Base-by-base conservation (phyloP, 2,329 filamentous ascomycete genomes). In the Didymella keratinophila region DNA sequence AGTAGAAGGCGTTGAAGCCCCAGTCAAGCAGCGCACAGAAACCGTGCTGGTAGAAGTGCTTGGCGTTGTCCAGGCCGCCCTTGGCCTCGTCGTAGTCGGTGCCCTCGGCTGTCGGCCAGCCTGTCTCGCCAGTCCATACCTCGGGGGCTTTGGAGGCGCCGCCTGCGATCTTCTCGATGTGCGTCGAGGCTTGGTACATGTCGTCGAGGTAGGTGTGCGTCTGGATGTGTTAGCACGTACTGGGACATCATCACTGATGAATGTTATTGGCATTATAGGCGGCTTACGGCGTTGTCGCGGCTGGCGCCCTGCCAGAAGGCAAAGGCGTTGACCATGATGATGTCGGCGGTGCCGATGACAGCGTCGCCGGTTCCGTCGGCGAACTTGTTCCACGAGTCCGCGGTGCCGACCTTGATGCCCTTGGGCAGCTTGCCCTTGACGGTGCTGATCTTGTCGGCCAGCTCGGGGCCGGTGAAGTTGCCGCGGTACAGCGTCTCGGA, bases 371-470 rank as follows among this genome's bases (percentile, higher is more conserved):
- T 89, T 37, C 87, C 88, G 71, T 90, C 88, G 45, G 84, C 82
- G 70, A 82, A 88, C 77, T 89, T 89, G 79, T 90, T 91, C 89
- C 89, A 91, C 72, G 83, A 86, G 77, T 91, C 89, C 8, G 88
- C 89, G 11, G 87, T 90, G 49, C 89, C 88, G 43, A 90, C 81
- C 65, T 83, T 84, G 67, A 87, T 79, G 60, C 66, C 64, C 25
- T 73, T 74, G 65, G 83, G 80, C 71, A 88, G 72, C 30, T 83
- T 78, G 39, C 78, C 73, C 78, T 87, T 85, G 62, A 89, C 84
- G 49, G 86, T 81, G 59, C 83, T 78, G 75, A 91, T 89, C 76
- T 87, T 87, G 56, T 76, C 78, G 50, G 87, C 76, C 47, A 91
- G 83, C 67, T 87, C 73, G 8, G 80, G 72, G 46, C 84, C 87